Evolutionary conservation across 257 asterid species (phyloP), one percentile per base, ranked within the genome.

Genomic region (Craterostigma plantagineum): DNA sequence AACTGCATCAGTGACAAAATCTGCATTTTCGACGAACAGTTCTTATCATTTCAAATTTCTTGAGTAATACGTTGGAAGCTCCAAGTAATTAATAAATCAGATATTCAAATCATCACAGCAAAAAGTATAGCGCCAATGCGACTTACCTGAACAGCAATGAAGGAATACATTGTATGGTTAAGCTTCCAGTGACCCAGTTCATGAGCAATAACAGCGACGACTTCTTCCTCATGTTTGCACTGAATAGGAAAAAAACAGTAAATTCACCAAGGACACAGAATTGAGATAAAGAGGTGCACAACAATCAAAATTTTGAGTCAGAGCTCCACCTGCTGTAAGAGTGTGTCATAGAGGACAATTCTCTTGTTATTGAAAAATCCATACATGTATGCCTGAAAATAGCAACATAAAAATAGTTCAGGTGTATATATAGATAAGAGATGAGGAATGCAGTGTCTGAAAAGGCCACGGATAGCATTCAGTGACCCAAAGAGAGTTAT

Each of bases 181-280:
- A 90, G 92, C 68, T 79, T 90, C 99, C 99, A 90, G 62, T 90
- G 99, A 55, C 99, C 99, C 61, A 90, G 72, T 57, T 90, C 99
- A 63, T 90, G 99, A 44, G 92, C 99, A 59, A 90, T 84, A 49
- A 83, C 95, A 50, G 99, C 99, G 56, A 90, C 95, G 41, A 90
- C 82, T 66, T 90, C 99, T 68, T 90, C 99, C 1, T 77, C 92
- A 45, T 90, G 62, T 62, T 83, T 83, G 78, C 99, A 83, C 99
- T 90, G 15, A 63, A 65, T 47, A 55, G 56, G 35, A 50, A 11
- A 17, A 42, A 52, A 39, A 14, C 43, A 40, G 43, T 51, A 35
- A 10, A 35, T 4, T 9, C 9, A 48, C 13, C 12, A 1, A 33
- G 59, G n/a, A n/a, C 17, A 36, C 11, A 36, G 40, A 9, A 36